Conservation (phyloP, 306 rosid species). For the Casuarina cunninghamiana region DNA sequence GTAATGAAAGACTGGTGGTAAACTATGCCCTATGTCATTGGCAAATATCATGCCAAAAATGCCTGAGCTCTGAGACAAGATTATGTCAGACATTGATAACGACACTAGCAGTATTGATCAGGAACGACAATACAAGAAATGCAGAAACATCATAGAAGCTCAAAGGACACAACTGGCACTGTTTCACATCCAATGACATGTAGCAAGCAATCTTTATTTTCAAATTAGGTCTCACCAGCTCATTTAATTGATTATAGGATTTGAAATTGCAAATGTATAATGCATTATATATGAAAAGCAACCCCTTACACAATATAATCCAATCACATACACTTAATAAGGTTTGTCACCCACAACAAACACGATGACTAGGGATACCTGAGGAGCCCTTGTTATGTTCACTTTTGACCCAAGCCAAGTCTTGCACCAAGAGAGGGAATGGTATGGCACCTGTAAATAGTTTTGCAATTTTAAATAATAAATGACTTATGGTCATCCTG, state of each 20-base stretch:
- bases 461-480: slow-evolving; percentile 25
- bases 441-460: slow-evolving; percentile 76
- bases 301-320: not conserved
- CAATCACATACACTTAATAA: not conserved
- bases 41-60: not conserved
- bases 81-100: not conserved
- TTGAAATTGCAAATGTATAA: slow-evolving; percentile 11
- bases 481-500: slow-evolving; percentile 1
- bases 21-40: not conserved
- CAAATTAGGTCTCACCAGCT: slow-evolving; percentile 16
- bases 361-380: slow-evolving; percentile 51
- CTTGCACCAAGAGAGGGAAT: slow-evolving; percentile 97
- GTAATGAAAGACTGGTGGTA: not conserved
- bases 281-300: slow-evolving; percentile 3
- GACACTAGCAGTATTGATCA: not conserved
- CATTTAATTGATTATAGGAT: slow-evolving; percentile 9
- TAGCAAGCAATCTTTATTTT: not conserved
- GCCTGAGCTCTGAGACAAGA: not conserved
- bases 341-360: slow-evolving; percentile 6
- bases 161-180: not conserved
- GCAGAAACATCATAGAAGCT: not conserved
- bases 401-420: slow-evolving; percentile 94
- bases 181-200: not conserved
- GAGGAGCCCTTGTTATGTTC: slow-evolving; percentile 95
- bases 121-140: not conserved